Evolutionary conservation across 78 protist species (phyloP).

Genomic region (Dictyostelium brefeldianum): DNA sequence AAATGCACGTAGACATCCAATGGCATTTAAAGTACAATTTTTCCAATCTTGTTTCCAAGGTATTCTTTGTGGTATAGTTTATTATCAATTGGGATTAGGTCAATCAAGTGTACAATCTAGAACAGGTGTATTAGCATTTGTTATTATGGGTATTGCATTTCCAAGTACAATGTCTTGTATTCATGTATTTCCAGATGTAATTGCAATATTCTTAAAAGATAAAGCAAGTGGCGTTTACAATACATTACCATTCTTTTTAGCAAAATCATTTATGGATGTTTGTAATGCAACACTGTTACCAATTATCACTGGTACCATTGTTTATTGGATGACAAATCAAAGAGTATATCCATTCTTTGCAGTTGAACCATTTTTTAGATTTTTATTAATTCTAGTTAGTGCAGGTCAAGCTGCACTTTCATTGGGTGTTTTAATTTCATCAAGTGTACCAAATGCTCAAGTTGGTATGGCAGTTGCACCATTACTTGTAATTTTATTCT

Average conservation of each 20-base stretch:
- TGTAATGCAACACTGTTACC: conserved; percentile 16
- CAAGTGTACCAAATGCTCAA: conserved; percentile 55
- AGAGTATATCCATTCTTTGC: conserved; percentile 65
- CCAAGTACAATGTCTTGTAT: conserved; percentile 44
- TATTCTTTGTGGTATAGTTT: conserved; percentile 70
- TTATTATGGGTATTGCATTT: conserved; percentile 59
- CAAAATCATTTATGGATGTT: conserved; percentile 57
- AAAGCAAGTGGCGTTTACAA: conserved; percentile 66
- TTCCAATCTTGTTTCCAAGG: conserved; percentile 71
- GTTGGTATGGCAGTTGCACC: conserved; percentile 65
- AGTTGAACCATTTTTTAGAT: conserved; percentile 58
- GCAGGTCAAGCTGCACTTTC: conserved; percentile 19
- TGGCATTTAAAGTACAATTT: conserved; percentile 53
- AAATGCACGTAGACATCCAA: conserved; percentile 59
- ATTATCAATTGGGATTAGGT: conserved; percentile 69
- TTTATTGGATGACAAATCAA: conserved; percentile 71
- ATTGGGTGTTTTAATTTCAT: conserved; percentile 34
- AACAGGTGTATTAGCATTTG: conserved; percentile 70
- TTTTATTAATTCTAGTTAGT: conserved; percentile 14
- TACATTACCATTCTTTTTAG: conserved; percentile 81
- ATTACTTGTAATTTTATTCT: conserved; percentile 62
- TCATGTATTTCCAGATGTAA: conserved; percentile 32
- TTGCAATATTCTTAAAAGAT: conserved; percentile 51
- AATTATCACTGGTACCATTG: conserved; percentile 40
- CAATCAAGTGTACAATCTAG: conserved; percentile 68